Evolutionary conservation across 306 rosid species (phyloP).

Genomic region (Rosa rugosa): DNA sequence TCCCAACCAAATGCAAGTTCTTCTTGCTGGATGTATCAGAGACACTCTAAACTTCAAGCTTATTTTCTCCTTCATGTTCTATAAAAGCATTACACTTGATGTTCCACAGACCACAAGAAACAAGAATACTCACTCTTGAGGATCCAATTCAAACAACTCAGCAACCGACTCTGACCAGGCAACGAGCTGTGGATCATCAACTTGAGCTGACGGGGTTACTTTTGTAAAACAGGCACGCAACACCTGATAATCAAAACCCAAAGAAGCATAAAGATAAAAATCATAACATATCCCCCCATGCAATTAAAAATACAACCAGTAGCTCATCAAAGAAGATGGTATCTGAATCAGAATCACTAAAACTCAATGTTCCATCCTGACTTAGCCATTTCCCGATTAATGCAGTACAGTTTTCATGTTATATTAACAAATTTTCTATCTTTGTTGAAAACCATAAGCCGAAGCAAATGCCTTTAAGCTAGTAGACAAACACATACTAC

Average conservation of each 20-base stretch:
- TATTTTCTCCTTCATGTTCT: slow-evolving; percentile 3
- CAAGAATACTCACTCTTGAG: slow-evolving; percentile 59
- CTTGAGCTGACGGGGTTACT: slow-evolving; percentile 68
- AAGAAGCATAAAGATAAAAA: background rate
- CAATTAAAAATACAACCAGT: background rate
- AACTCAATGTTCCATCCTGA: background rate
- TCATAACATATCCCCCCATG: background rate
- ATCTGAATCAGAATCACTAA: background rate
- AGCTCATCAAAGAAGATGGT: background rate
- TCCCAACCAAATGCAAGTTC: background rate
- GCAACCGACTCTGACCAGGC: slow-evolving; percentile 79
- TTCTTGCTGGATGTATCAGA: slow-evolving; percentile 1
- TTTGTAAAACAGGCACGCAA: slow-evolving; percentile 85
- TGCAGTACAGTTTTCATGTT: background rate
- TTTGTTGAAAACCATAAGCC: too few species aligned
- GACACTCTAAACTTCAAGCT: background rate
- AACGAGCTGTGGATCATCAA: slow-evolving; percentile 86
- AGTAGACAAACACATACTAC: too few species aligned
- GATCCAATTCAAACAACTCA: slow-evolving; percentile 76
- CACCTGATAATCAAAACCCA: slow-evolving; percentile 47
- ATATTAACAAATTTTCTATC: too few species aligned
- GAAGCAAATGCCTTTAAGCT: too few species aligned
- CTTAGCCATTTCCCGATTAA: background rate
- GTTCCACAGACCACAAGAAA: slow-evolving; percentile 6
- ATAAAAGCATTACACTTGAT: slow-evolving; percentile 4